Percentiles rank a stretch among this genome's conserved stretches.
These are phyloP conservation scores for Fragilaria crotonensis DNA, from an alignment of 108 stramenopile species.

Conservation along the genomic window DNA sequence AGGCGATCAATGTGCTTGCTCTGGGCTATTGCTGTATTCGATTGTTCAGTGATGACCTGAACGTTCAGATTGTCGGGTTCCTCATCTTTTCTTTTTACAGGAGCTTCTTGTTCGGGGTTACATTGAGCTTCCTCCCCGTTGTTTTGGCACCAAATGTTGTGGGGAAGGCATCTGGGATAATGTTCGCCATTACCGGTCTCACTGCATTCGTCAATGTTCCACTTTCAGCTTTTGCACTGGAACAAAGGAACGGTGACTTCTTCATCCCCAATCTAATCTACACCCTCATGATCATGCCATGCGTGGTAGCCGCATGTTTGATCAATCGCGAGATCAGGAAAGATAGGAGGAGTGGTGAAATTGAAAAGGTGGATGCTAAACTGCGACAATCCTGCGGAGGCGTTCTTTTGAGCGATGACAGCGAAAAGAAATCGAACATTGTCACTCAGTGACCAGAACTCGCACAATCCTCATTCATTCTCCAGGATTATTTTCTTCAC, in stretches of 20 bases:
- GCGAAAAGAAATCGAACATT: too few relatives aligned
- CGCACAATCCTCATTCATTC: too few relatives aligned
- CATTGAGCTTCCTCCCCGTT: background rate
- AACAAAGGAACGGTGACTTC: slow-evolving; percentile 29
- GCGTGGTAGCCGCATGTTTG: slow-evolving; percentile 7
- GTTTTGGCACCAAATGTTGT: slow-evolving; percentile 13
- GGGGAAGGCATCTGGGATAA: slow-evolving; percentile 24
- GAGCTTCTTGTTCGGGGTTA: background rate
- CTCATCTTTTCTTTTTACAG: background rate
- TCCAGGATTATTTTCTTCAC: too few relatives aligned
- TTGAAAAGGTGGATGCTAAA: too few relatives aligned
- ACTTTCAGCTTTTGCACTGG: slow-evolving; percentile 15
- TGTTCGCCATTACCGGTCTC: slow-evolving; percentile 15
- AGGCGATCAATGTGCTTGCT: slow-evolving; percentile 19
- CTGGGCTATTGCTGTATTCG: slow-evolving; percentile 16
- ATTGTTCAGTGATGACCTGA: slow-evolving; percentile 13
- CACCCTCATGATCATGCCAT: slow-evolving; percentile 13
- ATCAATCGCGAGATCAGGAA: too few relatives aligned
- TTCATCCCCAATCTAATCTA: slow-evolving; percentile 30
- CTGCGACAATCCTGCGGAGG: too few relatives aligned
- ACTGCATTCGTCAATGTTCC: slow-evolving; percentile 28
- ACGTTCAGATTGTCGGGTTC: background rate
- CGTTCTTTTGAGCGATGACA: too few relatives aligned
- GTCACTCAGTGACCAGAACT: too few relatives aligned
- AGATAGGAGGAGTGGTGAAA: too few relatives aligned